Percentiles rank a stretch among this genome's conserved stretches.
These are phyloP conservation scores for Tinospora cordifolia DNA, from an alignment of 164 flowering plant genomes.

Conservation along the genomic window DNA sequence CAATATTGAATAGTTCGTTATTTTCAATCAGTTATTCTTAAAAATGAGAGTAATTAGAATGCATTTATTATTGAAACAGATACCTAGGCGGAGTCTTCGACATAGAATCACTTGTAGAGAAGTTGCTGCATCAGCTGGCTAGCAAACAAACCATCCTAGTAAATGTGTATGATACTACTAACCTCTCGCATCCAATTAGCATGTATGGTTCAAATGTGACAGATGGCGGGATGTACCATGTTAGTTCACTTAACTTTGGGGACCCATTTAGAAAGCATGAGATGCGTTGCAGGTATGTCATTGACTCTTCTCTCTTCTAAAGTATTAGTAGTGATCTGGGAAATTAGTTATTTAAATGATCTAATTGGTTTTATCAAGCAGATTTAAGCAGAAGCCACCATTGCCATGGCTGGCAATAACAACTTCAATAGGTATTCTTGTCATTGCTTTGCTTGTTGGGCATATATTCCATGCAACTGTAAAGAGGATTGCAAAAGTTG, in stretches of 20 bases:
- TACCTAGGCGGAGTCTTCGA: constrained; percentile 89
- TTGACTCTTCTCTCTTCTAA: constrained; percentile 1
- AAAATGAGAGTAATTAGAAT: not conserved
- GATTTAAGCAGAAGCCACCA: constrained; percentile 76
- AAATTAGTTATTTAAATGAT: constrained; percentile 1
- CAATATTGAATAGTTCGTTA: not conserved
- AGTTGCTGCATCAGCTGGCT: constrained; percentile 88
- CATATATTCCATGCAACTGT: constrained; percentile 71
- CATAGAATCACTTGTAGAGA: constrained; percentile 85
- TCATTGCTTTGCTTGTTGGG: constrained; percentile 67
- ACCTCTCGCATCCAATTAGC: constrained; percentile 60
- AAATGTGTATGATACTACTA: constrained; percentile 82
- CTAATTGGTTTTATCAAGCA: constrained; percentile 25
- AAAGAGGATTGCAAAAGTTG: constrained; percentile 70
- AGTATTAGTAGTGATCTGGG: not conserved
- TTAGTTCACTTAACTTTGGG: constrained; percentile 74
- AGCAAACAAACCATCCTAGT: constrained; percentile 88
- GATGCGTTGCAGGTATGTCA: constrained; percentile 85
- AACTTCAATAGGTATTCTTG: constrained; percentile 51
- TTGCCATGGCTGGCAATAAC: constrained; percentile 64
- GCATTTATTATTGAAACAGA: constrained; percentile 34
- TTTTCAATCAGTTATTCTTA: not conserved
- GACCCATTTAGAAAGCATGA: constrained; percentile 92
- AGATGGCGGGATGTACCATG: constrained; percentile 37
- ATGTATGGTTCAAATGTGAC: constrained; percentile 69